Evolutionary conservation across 108 stramenopile species (phyloP), one percentile per base, ranked within the genome.

Genomic region (Nannochloropsis salina): DNA sequence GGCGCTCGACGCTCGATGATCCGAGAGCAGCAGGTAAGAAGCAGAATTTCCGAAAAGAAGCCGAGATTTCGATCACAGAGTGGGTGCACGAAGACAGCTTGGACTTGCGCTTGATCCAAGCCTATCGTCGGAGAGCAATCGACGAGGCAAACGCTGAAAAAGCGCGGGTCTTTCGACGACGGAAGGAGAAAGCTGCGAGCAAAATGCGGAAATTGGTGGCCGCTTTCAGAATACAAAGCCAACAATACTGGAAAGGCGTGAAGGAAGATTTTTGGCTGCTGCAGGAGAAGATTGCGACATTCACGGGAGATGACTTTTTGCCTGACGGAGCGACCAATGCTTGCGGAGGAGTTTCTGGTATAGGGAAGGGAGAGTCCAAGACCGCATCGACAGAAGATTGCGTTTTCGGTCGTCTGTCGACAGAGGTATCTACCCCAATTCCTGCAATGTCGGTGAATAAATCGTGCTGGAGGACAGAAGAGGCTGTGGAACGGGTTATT

Each of bases 181-280:
- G 61, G 61, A 74, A 74, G 61, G 8, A n/a, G 20, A 74, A 74
- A n/a, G 61, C 61, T n/a, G 5, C 15, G n/a, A 74, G n/a, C 15
- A 74, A 74, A n/a, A n/a, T 74, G 61, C 61, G n/a, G 20, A 74
- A 74, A n/a, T n/a, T 74, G 61, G n/a, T 74, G 61, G 61, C 20
- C 20, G 61, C 61, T 15, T 74, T 74, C n/a, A 15, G n/a, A n/a
- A 74, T 15, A 74, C 61, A n/a, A n/a, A 74, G 20, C 20, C 61
- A 74, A n/a, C 20, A 74, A n/a, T 74, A 74, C 61, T 74, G 61
- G 61, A 74, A 74, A n/a, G 61, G n/a, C 20, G 61, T 74, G 61
- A 74, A 74, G 61, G 61, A 74, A n/a, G 61, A 74, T 15, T 74
- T 74, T 74, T 74, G 61, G 61, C 3, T n/a, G n/a, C n/a, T 74